Evolutionary conservation across 2,329 filamentous ascomycete genomes (phyloP).

Genomic region (Cryphonectria parasitica): DNA sequence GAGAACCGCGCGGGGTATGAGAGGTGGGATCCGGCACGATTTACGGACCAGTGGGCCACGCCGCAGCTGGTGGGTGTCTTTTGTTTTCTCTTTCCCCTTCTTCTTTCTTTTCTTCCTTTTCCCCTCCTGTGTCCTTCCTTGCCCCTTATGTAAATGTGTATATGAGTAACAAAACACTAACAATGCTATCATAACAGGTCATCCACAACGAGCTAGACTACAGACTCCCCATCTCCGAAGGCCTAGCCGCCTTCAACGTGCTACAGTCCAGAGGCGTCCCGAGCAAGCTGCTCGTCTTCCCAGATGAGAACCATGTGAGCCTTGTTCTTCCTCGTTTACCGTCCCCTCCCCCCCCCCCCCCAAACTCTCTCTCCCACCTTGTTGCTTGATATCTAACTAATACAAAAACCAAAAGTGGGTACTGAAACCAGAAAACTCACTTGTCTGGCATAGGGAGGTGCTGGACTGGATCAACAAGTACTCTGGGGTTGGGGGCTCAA

Average conservation of each 20-base stretch:
- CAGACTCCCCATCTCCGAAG: constrained; percentile 52
- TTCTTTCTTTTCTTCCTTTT: no score
- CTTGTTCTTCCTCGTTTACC: neutral
- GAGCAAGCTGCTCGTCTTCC: constrained; percentile 72
- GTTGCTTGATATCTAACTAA: constrained; percentile 5
- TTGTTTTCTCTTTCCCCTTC: no score
- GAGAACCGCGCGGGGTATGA: constrained; percentile 67
- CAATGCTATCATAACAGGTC: constrained; percentile 41
- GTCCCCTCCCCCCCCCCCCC: no score
- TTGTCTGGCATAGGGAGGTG: constrained; percentile 71
- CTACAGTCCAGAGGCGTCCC: constrained; percentile 70
- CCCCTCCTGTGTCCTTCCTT: neutral
- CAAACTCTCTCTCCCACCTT: neutral
- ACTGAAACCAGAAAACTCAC: constrained; percentile 67
- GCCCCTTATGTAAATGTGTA: neutral
- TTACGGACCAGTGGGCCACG: constrained; percentile 75
- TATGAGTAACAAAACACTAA: neutral
- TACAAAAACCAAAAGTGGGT: constrained; percentile 51
- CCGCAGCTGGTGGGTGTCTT: constrained; percentile 73
- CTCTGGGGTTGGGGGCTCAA: constrained; percentile 33
- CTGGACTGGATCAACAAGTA: constrained; percentile 69
- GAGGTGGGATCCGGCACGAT: constrained; percentile 69
- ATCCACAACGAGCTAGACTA: constrained; percentile 75
- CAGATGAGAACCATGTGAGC: constrained; percentile 67
- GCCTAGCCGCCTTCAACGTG: constrained; percentile 72